A percentile compares a stretch with the other conserved stretches of the same genome.
Conservation (phyloP, 106 monocot genomes). For the Amphibolis antarctica region DNA sequence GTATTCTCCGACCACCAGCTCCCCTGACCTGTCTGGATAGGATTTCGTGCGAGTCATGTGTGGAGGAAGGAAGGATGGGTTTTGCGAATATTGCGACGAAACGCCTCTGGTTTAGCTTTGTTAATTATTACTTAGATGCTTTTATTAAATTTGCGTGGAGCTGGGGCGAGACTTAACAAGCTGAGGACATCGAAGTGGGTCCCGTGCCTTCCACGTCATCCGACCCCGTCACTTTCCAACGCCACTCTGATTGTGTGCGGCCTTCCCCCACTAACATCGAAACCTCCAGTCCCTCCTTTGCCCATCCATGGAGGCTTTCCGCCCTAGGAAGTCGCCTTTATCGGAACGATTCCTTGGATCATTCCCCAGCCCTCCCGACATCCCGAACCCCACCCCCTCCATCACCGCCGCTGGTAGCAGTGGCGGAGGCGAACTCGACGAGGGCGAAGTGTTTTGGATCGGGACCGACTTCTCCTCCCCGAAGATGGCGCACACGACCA, state of each 20-base stretch:
- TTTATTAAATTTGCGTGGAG: too few relatives aligned
- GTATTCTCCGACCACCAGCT: not conserved
- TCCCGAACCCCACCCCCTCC: not conserved
- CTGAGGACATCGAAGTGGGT: too few relatives aligned
- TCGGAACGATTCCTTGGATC: not conserved
- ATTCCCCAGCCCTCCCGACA: not conserved
- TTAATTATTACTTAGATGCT: too few relatives aligned
- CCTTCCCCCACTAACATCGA: too few relatives aligned
- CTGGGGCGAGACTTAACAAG: too few relatives aligned
- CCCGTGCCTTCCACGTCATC: not conserved
- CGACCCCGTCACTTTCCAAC: too few relatives aligned
- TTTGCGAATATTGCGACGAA: not conserved
- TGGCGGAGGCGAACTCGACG: not conserved
- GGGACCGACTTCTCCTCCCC: not conserved
- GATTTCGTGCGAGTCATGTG: not conserved
- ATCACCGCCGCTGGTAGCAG: not conserved
- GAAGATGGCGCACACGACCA: too few relatives aligned
- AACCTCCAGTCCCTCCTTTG: not conserved
- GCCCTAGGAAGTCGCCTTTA: not conserved
- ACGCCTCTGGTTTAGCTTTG: not conserved
- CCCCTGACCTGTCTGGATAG: not conserved
- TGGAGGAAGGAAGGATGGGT: not conserved
- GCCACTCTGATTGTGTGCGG: too few relatives aligned
- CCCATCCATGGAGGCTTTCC: slow-evolving; percentile 1
- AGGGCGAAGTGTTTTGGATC: slow-evolving; percentile 1